These are phyloP conservation scores for Austroboletus olivaceoglutinosus DNA, from an alignment of 1,284 basidiomycete genomes.

Conservation along the genomic window DNA sequence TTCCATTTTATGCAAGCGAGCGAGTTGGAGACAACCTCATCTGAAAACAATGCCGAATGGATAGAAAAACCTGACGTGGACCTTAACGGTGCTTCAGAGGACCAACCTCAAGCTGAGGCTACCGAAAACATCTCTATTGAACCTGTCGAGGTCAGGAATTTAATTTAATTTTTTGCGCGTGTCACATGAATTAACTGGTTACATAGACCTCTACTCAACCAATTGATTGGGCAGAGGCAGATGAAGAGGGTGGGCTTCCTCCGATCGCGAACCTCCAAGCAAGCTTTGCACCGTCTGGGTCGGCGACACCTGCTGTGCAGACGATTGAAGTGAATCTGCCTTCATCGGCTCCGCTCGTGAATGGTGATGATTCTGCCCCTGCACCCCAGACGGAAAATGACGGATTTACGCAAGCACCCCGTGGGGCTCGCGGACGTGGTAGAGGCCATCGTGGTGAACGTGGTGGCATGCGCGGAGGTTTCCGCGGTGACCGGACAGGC, in stretches of 20 bases:
- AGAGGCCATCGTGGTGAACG: conserved; percentile 42
- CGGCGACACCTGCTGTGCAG: conserved; percentile 50
- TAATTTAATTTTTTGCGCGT: neutral
- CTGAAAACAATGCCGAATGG: conserved; percentile 53
- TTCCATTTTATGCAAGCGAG: conserved; percentile 79
- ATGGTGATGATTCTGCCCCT: conserved; percentile 29
- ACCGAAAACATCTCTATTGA: conserved; percentile 29
- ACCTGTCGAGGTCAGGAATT: conserved; percentile 23
- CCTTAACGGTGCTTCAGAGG: conserved; percentile 25
- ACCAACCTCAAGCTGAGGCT: conserved; percentile 30
- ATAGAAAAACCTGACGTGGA: conserved; percentile 43
- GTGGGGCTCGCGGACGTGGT: conserved; percentile 43
- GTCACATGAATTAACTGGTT: conserved; percentile 5
- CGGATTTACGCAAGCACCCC: conserved; percentile 53
- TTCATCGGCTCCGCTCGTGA: conserved; percentile 25
- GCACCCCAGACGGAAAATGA: conserved; percentile 49
- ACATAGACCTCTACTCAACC: conserved; percentile 27
- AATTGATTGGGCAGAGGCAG: conserved; percentile 57
- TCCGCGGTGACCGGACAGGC: conserved; percentile 35
- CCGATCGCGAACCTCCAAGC: conserved; percentile 57
- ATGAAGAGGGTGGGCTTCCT: conserved; percentile 57
- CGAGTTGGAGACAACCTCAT: conserved; percentile 56
- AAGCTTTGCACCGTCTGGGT: conserved; percentile 48
- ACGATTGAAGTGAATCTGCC: conserved; percentile 38
- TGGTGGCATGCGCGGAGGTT: conserved; percentile 38